A percentile compares a stretch with the other conserved stretches of the same genome.
phyloP scores from a whole-genome alignment of 1,284 basidiomycete species.

The Anthracocystis setariae region DNA sequence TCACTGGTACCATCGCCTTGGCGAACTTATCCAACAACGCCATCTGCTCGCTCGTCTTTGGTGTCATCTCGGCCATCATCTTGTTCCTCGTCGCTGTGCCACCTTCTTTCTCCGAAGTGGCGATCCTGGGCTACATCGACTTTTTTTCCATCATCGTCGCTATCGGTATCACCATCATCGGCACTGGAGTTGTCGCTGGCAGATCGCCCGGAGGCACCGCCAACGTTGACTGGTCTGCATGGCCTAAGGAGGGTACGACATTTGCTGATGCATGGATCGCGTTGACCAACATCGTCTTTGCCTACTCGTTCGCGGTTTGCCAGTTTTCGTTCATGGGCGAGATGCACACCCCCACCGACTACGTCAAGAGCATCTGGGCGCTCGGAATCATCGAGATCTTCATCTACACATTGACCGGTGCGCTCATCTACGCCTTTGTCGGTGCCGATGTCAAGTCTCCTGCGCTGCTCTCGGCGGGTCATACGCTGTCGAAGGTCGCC shows the following conservation, averaged over 20 bases:
- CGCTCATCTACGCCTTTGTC: conserved; percentile 57
- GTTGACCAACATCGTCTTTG: conserved; percentile 60
- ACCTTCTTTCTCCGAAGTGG: conserved; percentile 56
- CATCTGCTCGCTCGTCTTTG: conserved; percentile 57
- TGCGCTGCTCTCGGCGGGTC: conserved; percentile 51
- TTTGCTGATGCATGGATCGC: conserved; percentile 52
- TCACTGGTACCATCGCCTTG: conserved; percentile 60
- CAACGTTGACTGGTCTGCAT: conserved; percentile 50
- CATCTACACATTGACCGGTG: conserved; percentile 62
- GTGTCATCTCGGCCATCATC: conserved; percentile 57
- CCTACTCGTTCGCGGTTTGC: conserved; percentile 62
- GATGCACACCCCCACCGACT: conserved; percentile 59
- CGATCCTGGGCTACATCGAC: conserved; percentile 62
- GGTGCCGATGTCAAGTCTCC: conserved; percentile 52
- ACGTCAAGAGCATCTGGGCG: conserved; percentile 53
- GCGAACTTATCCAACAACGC: conserved; percentile 48
- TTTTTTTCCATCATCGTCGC: conserved; percentile 58
- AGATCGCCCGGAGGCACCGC: conserved; percentile 24
- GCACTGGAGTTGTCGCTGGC: conserved; percentile 45
- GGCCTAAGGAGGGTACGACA: conserved; percentile 48
- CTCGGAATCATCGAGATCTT: conserved; percentile 58
- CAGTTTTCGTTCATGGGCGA: conserved; percentile 62
- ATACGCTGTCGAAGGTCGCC: conserved; percentile 55
- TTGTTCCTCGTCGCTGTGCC: conserved; percentile 59
- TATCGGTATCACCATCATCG: conserved; percentile 58